Percentiles rank a stretch among this genome's conserved stretches.
These are phyloP conservation scores for Didymella arachidicola DNA, from an alignment of 2,329 filamentous ascomycete species.

Conservation along the genomic window DNA sequence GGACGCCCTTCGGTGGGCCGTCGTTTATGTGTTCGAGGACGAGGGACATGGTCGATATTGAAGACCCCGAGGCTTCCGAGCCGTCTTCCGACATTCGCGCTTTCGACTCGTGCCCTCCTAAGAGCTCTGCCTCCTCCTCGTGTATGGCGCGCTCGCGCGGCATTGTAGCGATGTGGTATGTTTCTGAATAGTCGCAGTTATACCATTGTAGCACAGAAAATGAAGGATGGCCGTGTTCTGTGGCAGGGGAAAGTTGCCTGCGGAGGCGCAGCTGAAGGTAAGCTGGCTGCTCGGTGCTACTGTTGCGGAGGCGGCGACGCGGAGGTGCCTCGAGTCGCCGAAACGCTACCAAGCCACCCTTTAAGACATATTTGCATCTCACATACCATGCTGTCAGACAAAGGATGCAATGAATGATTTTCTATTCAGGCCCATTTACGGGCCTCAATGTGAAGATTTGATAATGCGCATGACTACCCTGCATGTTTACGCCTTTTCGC, in stretches of 20 bases:
- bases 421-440: constrained; percentile 40
- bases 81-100: constrained; percentile 47
- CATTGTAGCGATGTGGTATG: constrained; percentile 34
- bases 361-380: constrained; percentile 31
- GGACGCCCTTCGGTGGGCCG: constrained; percentile 48
- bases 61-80: constrained; percentile 68
- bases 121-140: constrained; percentile 57
- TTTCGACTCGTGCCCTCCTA: constrained; percentile 48
- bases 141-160: constrained; percentile 45
- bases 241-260: not conserved
- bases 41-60: constrained; percentile 82
- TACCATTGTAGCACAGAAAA: constrained; percentile 26
- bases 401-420: constrained; percentile 28
- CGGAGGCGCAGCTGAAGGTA: constrained; percentile 2
- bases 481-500: constrained; percentile 1
- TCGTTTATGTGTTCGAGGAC: constrained; percentile 80
- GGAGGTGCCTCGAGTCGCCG: constrained; percentile 40
- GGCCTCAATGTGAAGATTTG: constrained; percentile 20
- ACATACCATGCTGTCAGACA: constrained; percentile 29
- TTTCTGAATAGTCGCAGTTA: constrained; percentile 2
- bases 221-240: not conserved
- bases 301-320: constrained; percentile 34
- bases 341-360: constrained; percentile 40
- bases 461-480: constrained; percentile 18
- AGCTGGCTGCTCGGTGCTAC: constrained; percentile 16